Evolutionary conservation across 345 rosid species (phyloP).

Genomic region (Hibiscus tridactylites): DNA sequence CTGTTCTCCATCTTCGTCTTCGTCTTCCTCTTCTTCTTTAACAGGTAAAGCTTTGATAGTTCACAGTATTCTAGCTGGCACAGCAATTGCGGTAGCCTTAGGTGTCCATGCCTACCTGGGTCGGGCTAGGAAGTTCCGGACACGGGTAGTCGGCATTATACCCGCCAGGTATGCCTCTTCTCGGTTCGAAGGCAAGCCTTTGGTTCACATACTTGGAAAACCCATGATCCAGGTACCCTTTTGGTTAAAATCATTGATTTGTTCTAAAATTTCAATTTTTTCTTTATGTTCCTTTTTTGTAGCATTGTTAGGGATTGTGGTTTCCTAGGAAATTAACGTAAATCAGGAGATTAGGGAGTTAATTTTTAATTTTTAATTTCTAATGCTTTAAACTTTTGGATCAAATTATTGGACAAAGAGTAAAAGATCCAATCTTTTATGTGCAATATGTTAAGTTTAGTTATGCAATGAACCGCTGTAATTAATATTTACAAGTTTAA

Average conservation of each 20-base stretch:
- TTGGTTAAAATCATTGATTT: neutral
- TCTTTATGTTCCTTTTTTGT: neutral
- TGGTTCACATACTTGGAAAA: conserved; percentile 77
- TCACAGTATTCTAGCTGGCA: conserved; percentile 60
- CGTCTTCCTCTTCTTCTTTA: conserved; percentile 22
- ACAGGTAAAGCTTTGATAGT: conserved; percentile 53
- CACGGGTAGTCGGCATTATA: conserved; percentile 86
- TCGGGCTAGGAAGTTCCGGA: conserved; percentile 51
- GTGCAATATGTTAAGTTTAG: neutral
- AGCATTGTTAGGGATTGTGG: conserved; percentile 1
- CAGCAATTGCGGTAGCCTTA: conserved; percentile 56
- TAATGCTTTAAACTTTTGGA: neutral
- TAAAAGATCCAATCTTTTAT: neutral
- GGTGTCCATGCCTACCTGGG: conserved; percentile 60
- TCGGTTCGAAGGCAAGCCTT: conserved; percentile 87
- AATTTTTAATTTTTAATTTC: neutral
- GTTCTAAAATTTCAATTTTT: neutral
- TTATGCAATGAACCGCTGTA: neutral
- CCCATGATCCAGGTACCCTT: conserved; percentile 91
- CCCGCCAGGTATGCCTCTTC: conserved; percentile 93
- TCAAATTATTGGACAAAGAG: neutral
- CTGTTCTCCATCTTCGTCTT: conserved; percentile 21
- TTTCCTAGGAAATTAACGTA: neutral
- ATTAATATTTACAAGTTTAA: neutral
- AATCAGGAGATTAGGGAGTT: neutral